Evolutionary conservation across 371 early-diverging fungal species (phyloP).

Genomic region (Capillidium rhysosporum): DNA sequence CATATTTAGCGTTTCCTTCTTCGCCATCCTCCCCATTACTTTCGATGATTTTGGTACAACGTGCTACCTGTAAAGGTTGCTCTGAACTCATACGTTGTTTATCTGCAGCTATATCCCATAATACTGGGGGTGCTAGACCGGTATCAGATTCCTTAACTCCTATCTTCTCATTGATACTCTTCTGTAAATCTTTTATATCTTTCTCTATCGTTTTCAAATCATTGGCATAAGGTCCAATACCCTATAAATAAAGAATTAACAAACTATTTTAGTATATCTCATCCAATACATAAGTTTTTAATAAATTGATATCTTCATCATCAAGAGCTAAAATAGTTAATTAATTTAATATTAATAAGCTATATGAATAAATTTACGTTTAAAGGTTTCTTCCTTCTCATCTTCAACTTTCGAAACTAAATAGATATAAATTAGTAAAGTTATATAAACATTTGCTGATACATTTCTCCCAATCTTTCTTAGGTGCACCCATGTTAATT

Average conservation of each 20-base stretch:
- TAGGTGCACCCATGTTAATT: slow-evolving; percentile 26
- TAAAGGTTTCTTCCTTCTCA: slow-evolving; percentile 75
- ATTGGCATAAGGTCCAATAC: slow-evolving; percentile 91
- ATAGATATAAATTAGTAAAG: not conserved
- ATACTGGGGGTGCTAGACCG: slow-evolving; percentile 95
- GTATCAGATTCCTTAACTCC: slow-evolving; percentile 99
- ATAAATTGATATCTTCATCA: slow-evolving; percentile 89
- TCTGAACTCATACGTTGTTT: slow-evolving; percentile 92
- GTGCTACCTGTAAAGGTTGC: slow-evolving; percentile 95
- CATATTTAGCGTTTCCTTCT: slow-evolving; percentile 75
- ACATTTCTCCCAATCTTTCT: slow-evolving; percentile 94
- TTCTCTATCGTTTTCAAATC: slow-evolving; percentile 79
- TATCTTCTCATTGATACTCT: slow-evolving; percentile 93
- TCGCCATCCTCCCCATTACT: slow-evolving; percentile 27
- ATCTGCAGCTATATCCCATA: slow-evolving; percentile 99
- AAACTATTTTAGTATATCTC: not conserved
- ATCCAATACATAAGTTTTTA: slow-evolving; percentile 66
- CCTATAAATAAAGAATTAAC: slow-evolving; percentile 25
- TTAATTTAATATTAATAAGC: not conserved
- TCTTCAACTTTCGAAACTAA: slow-evolving; percentile 63
- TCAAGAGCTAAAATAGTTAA: slow-evolving; percentile 44
- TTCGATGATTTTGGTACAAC: slow-evolving; percentile 94
- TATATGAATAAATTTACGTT: slow-evolving; percentile 31
- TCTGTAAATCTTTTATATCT: slow-evolving; percentile 87
- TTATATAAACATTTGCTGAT: slow-evolving; percentile 10